Evolutionary conservation across 768 basidiomycete genomes (phyloP).

Genomic region (Glaciozyma martinii): DNA sequence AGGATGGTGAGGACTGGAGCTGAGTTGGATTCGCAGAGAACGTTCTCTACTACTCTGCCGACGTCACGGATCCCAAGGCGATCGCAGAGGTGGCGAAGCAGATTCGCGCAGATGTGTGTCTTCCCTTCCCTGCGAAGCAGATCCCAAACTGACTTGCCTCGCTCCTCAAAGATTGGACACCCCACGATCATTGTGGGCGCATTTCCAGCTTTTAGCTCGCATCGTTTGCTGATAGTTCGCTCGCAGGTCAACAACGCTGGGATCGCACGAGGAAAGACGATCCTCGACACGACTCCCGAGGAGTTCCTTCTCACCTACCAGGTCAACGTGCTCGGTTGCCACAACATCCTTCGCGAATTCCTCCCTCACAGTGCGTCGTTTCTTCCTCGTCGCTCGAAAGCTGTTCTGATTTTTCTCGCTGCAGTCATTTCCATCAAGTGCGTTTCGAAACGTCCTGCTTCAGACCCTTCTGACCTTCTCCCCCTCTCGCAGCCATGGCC

Average conservation of each 20-base stretch:
- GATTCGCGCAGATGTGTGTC: constrained; percentile 15
- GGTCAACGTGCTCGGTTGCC: constrained; percentile 20
- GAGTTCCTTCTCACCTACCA: constrained; percentile 23
- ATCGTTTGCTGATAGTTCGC: too few species aligned
- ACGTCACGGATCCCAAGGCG: constrained; percentile 16
- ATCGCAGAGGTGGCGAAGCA: constrained; percentile 22
- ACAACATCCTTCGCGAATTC: constrained; percentile 27
- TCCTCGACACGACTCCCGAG: constrained; percentile 14
- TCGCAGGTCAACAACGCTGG: constrained; percentile 25
- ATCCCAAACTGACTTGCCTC: not conserved
- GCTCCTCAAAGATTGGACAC: constrained; percentile 15
- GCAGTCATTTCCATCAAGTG: constrained; percentile 26
- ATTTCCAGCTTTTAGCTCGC: too few species aligned
- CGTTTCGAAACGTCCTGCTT: not conserved
- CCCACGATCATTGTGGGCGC: constrained; percentile 12
- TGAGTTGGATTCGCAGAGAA: not conserved
- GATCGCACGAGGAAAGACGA: constrained; percentile 24
- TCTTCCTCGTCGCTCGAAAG: not conserved
- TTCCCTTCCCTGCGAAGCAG: not conserved
- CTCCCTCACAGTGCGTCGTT: constrained; percentile 20
- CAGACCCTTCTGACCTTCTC: not conserved
- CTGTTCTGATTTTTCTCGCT: too few species aligned
- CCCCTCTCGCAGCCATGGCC: constrained; percentile 15
- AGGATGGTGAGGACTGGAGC: not conserved
- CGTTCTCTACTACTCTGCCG: constrained; percentile 18